Percentiles rank a stretch among this genome's conserved stretches.
phyloP scores from a whole-genome alignment of 495 filamentous ascomycete genomes.

The Neurospora sp. region DNA sequence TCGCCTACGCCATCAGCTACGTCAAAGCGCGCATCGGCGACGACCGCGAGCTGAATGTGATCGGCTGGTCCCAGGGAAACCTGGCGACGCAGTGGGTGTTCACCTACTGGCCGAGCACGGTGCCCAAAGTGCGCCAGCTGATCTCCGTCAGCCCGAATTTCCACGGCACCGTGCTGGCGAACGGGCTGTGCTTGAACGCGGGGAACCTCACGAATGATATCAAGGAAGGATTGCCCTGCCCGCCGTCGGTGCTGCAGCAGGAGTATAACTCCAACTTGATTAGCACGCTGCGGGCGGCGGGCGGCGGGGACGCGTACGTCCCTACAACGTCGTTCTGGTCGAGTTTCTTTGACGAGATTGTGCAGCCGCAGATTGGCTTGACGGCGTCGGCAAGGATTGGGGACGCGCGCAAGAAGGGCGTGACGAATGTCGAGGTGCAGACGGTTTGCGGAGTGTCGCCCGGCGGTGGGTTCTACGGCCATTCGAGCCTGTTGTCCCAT shows the following conservation, averaged over 20 bases:
- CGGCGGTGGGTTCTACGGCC: slow-evolving; percentile 33
- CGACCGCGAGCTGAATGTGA: slow-evolving; percentile 23
- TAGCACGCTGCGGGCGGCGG: slow-evolving; percentile 23
- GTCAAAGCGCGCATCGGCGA: slow-evolving; percentile 25
- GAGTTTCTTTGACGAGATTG: slow-evolving; percentile 32
- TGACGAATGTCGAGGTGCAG: slow-evolving; percentile 38
- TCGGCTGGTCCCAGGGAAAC: slow-evolving; percentile 43
- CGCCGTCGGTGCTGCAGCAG: slow-evolving; percentile 34
- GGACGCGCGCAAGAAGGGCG: slow-evolving; percentile 28
- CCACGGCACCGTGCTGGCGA: slow-evolving; percentile 30
- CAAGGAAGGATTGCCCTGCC: slow-evolving; percentile 15
- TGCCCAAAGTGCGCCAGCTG: slow-evolving; percentile 25
- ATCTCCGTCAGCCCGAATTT: slow-evolving; percentile 38
- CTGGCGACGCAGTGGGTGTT: slow-evolving; percentile 40
- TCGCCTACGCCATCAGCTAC: slow-evolving; percentile 38
- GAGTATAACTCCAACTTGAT: slow-evolving; percentile 32
- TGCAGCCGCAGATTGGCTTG: slow-evolving; percentile 33
- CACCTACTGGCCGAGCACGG: slow-evolving; percentile 44
- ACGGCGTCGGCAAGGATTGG: slow-evolving; percentile 32
- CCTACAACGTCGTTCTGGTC: slow-evolving; percentile 41
- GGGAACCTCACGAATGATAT: neutral
- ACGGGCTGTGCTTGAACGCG: slow-evolving; percentile 13
- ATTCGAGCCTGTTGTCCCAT: slow-evolving; percentile 37
- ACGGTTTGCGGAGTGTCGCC: slow-evolving; percentile 23
- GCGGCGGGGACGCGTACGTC: slow-evolving; percentile 40